A percentile compares a stretch with the other conserved stretches of the same genome.
phyloP scores from a whole-genome alignment of 495 filamentous ascomycete genomes.

The Neurospora cerealis region DNA sequence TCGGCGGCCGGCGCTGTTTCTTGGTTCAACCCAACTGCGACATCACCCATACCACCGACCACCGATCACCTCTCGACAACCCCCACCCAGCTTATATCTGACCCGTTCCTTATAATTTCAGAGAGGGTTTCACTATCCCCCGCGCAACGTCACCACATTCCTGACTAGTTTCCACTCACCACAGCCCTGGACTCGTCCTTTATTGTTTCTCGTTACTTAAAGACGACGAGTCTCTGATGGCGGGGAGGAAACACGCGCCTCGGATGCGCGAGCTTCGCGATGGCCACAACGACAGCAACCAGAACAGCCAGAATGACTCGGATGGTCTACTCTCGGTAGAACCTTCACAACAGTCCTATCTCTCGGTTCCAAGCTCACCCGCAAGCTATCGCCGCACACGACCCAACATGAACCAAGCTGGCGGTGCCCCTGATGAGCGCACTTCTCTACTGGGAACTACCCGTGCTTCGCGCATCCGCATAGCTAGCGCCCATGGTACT shows the following conservation, averaged over 20 bases:
- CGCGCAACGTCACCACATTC: neutral
- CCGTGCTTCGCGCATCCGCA: conserved; percentile 31
- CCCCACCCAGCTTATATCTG: neutral
- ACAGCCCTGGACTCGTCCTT: neutral
- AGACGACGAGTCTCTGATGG: conserved; percentile 3
- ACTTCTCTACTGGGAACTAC: conserved; percentile 33
- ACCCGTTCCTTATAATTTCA: neutral
- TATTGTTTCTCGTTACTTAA: neutral
- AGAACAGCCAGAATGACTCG: conserved; percentile 4
- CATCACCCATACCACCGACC: neutral
- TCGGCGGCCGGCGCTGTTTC: neutral
- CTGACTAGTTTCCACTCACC: neutral
- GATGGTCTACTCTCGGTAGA: conserved; percentile 1
- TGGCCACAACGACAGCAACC: neutral
- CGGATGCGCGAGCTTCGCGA: conserved; percentile 12
- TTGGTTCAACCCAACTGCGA: neutral
- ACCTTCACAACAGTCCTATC: conserved; percentile 5
- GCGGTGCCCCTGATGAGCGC: conserved; percentile 34
- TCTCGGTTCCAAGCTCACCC: conserved; percentile 23
- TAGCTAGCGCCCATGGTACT: conserved; percentile 28
- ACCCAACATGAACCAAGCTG: conserved; percentile 15
- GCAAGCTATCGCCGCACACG: conserved; percentile 16
- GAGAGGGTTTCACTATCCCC: neutral
- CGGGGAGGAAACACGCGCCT: conserved; percentile 15
- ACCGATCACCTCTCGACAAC: neutral